phyloP scores from a whole-genome alignment of 2,329 filamentous ascomycete genomes.

The Curvularia lunata region DNA sequence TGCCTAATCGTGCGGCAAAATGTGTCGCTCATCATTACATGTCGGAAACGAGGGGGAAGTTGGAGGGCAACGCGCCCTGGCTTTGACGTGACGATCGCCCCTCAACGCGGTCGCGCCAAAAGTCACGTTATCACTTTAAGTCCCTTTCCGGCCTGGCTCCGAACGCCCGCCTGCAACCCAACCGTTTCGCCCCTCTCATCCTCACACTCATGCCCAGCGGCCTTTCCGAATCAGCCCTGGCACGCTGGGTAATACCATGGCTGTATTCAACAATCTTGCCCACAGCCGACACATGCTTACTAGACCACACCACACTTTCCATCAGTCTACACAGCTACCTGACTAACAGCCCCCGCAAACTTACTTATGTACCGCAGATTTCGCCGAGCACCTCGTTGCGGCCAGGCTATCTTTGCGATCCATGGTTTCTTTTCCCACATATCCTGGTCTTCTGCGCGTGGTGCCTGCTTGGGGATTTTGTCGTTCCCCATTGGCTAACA shows the following conservation, averaged over 20 bases:
- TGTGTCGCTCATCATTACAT: constrained; percentile 23
- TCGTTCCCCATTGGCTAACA: not conserved
- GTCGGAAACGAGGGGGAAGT: constrained; percentile 9
- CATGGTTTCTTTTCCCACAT: not conserved
- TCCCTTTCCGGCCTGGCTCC: constrained; percentile 6
- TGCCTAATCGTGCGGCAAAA: constrained; percentile 21
- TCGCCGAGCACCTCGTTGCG: not conserved
- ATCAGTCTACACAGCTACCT: not conserved
- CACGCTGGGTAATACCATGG: not conserved
- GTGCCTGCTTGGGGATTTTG: not conserved
- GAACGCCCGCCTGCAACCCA: constrained; percentile 9
- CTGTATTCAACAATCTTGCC: not conserved
- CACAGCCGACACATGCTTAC: not conserved
- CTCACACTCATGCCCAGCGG: not conserved
- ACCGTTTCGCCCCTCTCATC: constrained; percentile 11
- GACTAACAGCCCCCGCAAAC: not conserved
- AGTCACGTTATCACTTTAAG: constrained; percentile 23
- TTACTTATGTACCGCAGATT: not conserved
- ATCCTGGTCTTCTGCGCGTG: not conserved
- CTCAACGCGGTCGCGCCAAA: constrained; percentile 19
- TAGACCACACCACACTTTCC: not conserved
- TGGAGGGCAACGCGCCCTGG: constrained; percentile 9
- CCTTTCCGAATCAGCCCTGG: not conserved
- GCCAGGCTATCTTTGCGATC: not conserved
- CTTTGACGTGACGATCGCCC: constrained; percentile 14